Evolutionary conservation across 768 basidiomycete species (phyloP), one percentile per base, ranked within the genome.

Genomic region (Glaciozyma martinii): DNA sequence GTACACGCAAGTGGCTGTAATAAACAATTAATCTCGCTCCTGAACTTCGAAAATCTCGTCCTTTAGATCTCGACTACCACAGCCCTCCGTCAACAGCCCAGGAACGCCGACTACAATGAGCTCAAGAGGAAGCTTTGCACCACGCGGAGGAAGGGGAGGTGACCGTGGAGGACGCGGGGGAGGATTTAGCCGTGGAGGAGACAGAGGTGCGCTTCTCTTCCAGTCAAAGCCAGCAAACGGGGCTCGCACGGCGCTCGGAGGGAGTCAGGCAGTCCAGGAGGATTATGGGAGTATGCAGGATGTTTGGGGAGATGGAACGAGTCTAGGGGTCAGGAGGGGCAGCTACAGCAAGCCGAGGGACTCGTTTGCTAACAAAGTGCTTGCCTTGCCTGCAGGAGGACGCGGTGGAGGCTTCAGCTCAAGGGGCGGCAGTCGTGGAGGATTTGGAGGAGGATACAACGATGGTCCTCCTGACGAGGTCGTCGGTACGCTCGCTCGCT

Each of bases 381-480:
- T 23, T n/a, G 7, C 21, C 15, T 25, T n/a, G 29, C 23, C 1
- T 21, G 1, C 55, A 60, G 60, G 71, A 58, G 61, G 73, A 43
- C 65, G 71, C 33, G 70, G 70, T 23, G 73, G 46, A 30, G 43
- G 43, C 19, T 32, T 30, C 32, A 32, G 72, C 18, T 66, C 72
- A 8, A 60, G 74, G 62, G 77, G 78, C 32, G 76, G 76, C 58
- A 77, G 77, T 37, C 70, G 77, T 37, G 76, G 77, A 30, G 78
- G 78, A 60, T 77, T 72, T 67, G 69, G 71, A 42, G 76, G 76
- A 59, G 66, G 77, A 37, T 66, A 63, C 47, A 66, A 68, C 67
- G 77, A 77, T 61, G 79, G 79, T 61, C 79, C 79, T 40, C 79
- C 79, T n/a, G 78, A 77, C 33, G 76, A 75, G 52, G 79, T 80